phyloP scores from a whole-genome alignment of 169 alveolate species.

The Plasmodium coatneyi region DNA sequence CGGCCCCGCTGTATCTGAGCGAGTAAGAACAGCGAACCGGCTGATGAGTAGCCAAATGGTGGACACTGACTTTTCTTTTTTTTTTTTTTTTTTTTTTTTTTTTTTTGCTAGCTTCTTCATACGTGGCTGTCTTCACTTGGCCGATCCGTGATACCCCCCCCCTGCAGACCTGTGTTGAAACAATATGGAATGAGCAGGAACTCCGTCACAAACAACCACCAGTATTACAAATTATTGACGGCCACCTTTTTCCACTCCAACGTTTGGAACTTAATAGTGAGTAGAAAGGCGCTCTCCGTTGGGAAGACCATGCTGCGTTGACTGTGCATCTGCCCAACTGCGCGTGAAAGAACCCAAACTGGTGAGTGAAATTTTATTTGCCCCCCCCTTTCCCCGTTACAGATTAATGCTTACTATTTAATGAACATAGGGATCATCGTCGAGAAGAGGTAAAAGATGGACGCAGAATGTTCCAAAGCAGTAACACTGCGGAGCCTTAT shows the following conservation, averaged over 20 bases:
- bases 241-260: constrained; percentile 40
- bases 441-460: constrained; percentile 30
- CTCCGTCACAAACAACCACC: constrained; percentile 14
- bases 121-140: background rate
- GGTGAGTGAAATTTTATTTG: background rate
- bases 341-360: background rate
- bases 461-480: background rate
- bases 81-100: background rate
- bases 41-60: background rate
- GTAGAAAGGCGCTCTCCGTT: background rate
- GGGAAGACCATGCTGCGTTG: background rate
- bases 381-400: background rate
- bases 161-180: constrained; percentile 14
- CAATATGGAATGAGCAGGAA: constrained; percentile 13
- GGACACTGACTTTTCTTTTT: background rate
- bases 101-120: background rate
- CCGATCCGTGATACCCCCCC: background rate
- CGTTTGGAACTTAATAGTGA: constrained; percentile 41
- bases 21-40: constrained; percentile 9
- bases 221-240: constrained; percentile 20
- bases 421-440: constrained; percentile 43
- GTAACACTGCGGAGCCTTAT: background rate
- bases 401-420: constrained; percentile 53
- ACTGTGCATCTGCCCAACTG: background rate
- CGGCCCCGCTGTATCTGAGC: constrained; percentile 20